Evolutionary conservation across 2,329 filamentous ascomycete genomes (phyloP), one percentile per base, ranked within the genome.

Genomic region (Cladosporium sp.): DNA sequence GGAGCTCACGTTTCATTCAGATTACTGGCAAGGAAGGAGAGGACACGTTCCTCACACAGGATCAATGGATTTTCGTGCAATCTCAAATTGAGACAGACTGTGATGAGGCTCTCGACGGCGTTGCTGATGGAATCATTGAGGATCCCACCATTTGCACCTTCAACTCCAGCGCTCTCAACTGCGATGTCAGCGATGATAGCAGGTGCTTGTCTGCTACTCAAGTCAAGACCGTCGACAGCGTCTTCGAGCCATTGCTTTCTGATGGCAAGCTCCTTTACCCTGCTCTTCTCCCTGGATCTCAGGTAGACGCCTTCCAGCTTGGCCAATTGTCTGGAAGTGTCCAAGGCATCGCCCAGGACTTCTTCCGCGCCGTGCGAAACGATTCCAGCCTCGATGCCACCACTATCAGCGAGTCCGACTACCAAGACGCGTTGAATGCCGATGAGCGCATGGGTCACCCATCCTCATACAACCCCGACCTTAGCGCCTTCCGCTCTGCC

Each of bases 181-280:
- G 76, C 66, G 60, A 58, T 38, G 69, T 73, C 57, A 67, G 64
- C 39, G 68, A 66, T 7, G 72, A 70, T 30, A 69, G 67, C 5
- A 66, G 64, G 34, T 82, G 79, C 63, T 71, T 83, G 37, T 81
- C 72, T 0, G 59, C 66, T 7, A 68, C 68, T 0, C 79, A 82
- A 66, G 72, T 76, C 43, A 61, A 71, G 4, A 77, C 75, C 0
- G 77, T 82, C 11, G 70, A 74, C 42, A 63, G 73, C 1, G 71
- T 78, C 15, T 79, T 76, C 65, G 68, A 69, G 8, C 75, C 76
- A 37, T 72, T 80, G 28, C 71, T 75, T 58, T 70, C 68, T 3
- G 67, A 77, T 39, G 80, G 80, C 45, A 69, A 72, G 6, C 67
- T 82, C 1, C 72, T 81, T 11, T 83, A 78, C 64, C 80, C 81